These are phyloP conservation scores for Chaetomiaceae sp. DNA, from an alignment of 2,329 filamentous ascomycete species.

Conservation along the genomic window DNA sequence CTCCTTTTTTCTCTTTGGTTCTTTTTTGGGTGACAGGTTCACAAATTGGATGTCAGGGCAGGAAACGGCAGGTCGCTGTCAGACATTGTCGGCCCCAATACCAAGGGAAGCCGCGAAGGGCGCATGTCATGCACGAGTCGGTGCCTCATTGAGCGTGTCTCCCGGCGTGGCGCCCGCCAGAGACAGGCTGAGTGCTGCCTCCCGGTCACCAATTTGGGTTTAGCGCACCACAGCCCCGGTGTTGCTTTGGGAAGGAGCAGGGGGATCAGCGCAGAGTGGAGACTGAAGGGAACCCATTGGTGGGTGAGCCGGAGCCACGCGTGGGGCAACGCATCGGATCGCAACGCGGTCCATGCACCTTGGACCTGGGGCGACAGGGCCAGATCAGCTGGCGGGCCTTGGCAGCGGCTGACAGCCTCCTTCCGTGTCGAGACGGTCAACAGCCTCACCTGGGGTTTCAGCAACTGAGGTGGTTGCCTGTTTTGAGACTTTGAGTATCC, in stretches of 20 bases:
- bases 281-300: no score
- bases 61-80: background rate
- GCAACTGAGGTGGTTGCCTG: no score
- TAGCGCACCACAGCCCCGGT: slow-evolving; percentile 21
- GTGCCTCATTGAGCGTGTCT: slow-evolving; percentile 5
- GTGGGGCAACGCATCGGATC: slow-evolving; percentile 9
- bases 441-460: no score
- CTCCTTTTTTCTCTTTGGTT: background rate
- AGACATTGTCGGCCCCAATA: background rate
- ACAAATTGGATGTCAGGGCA: background rate
- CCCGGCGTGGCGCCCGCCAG: background rate
- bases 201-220: slow-evolving; percentile 25
- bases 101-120: background rate
- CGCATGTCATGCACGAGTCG: background rate
- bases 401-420: background rate
- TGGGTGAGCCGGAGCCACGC: no score
- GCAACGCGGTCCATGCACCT: no score
- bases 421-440: no score
- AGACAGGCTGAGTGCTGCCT: slow-evolving; percentile 21
- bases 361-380: background rate
- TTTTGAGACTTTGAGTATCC: no score
- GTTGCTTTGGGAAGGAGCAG: slow-evolving; percentile 23
- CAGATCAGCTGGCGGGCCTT: background rate
- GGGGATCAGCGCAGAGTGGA: slow-evolving; percentile 1
- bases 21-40: background rate